Conservation (phyloP, 139 green algal genomes). For the Yamagishiella unicocca region DNA sequence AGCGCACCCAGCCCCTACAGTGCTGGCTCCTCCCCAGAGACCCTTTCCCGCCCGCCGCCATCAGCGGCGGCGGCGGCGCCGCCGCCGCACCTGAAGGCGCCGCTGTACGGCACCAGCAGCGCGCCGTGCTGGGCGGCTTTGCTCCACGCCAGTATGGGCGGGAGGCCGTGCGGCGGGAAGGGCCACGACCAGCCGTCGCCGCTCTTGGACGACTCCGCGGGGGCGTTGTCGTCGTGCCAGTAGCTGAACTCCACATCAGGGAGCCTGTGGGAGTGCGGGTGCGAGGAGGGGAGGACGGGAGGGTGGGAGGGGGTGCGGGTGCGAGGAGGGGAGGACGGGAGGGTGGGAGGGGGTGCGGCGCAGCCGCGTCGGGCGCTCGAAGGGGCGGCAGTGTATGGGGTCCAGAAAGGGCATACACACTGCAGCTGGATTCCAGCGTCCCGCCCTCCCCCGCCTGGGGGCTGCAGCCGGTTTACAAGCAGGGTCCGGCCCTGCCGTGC, state of each 20-base stretch:
- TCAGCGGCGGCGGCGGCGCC: no score
- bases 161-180: conserved; percentile 15
- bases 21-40: background rate
- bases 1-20: background rate
- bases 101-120: conserved; percentile 47
- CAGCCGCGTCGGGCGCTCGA: no score
- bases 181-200: conserved; percentile 7
- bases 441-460: background rate
- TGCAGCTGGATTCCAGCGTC: background rate
- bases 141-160: conserved; percentile 35
- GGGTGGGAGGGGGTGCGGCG: no score
- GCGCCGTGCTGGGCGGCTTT: conserved; percentile 1
- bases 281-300: background rate
- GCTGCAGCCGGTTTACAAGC: no score
- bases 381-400: background rate
- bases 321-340: background rate
- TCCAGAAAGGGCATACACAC: background rate
- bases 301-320: background rate
- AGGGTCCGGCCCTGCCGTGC: background rate
- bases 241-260: conserved; percentile 42
- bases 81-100: conserved; percentile 40
- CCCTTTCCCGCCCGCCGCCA: background rate
- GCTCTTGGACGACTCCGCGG: background rate
- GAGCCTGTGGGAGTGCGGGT: conserved; percentile 5
- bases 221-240: conserved; percentile 40